Percentiles rank a stretch among this genome's conserved stretches.
Conservation (phyloP, 352 stramenopile genomes). For the Phytopythium cucurbitacearum region DNA sequence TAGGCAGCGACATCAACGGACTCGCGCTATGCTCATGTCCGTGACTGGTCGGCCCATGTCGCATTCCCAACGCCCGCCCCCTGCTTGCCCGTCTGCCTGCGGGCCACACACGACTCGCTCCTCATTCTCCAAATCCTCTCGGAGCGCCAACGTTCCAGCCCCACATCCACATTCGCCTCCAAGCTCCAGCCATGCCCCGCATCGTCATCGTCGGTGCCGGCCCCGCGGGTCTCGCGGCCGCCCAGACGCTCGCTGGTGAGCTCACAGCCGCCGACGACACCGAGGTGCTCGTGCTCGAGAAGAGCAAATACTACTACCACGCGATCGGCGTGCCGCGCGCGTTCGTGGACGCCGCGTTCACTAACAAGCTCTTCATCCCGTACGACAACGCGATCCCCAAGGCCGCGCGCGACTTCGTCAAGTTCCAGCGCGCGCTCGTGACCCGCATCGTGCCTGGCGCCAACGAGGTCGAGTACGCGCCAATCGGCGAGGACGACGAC, state of each 20-base stretch:
- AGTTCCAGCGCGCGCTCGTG: slow-evolving; percentile 36
- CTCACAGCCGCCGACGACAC: slow-evolving; percentile 29
- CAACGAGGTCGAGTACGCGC: slow-evolving; percentile 36
- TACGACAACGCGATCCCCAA: slow-evolving; percentile 46
- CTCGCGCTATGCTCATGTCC: too few species aligned
- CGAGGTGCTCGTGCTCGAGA: slow-evolving; percentile 50
- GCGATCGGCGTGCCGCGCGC: slow-evolving; percentile 35
- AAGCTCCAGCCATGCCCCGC: slow-evolving; percentile 19
- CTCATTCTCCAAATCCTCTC: neutral
- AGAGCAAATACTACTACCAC: slow-evolving; percentile 52
- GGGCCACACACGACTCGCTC: too few species aligned
- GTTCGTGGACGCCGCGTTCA: slow-evolving; percentile 37
- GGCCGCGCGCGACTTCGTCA: slow-evolving; percentile 22
- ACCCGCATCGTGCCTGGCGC: slow-evolving; percentile 23
- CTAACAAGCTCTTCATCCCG: slow-evolving; percentile 49
- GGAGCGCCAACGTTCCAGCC: neutral
- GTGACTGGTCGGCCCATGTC: too few species aligned
- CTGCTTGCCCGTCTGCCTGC: too few species aligned
- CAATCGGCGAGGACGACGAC: slow-evolving; percentile 26
- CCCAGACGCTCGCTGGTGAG: slow-evolving; percentile 27
- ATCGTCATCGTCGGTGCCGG: slow-evolving; percentile 56
- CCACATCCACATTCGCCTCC: neutral
- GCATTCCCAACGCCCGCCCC: too few species aligned
- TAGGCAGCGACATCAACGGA: too few species aligned
- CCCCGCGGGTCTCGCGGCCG: slow-evolving; percentile 33